Evolutionary conservation across 495 filamentous ascomycete species (phyloP), one percentile per base, ranked within the genome.

Genomic region (Penicillium daleae): DNA sequence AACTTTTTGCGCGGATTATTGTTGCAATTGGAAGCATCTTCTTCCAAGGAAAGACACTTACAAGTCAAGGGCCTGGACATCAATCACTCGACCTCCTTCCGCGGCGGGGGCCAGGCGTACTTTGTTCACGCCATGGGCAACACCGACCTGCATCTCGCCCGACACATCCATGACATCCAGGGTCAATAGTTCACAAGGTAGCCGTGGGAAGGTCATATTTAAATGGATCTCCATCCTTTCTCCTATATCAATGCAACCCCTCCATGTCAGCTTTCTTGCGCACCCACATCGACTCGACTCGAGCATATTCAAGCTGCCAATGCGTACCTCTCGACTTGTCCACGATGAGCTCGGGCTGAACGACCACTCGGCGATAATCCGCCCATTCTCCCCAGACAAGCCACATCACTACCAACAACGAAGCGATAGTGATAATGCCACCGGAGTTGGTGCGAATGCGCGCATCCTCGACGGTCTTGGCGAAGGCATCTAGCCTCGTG

Each of bases 141-240:
- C 90, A 44, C 95, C 96, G 53, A 89, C 88, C 72, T 99, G 95
- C 71, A 97, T 90, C 74, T 99, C 95, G 44, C 95, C 95, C 15
- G 91, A 96, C 12, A 99, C 93, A 76, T 99, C 95, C 95, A 99
- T 98, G 39, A 99, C 94, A 72, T 99, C 95, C 65, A 99, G 87
- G 17, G 95, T 97, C 55, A 98, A 78, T 51, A 99, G 87, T 76
- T 98, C 93, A 80, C 95, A 99, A 33, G 95, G 95, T 32, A 99
- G 82, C 33, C 88, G 88, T 6, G 96, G 95, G 76, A 99, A 99
- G 21, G 91, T 94, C 65, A 99, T 91, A 82, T 99, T 99, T 79
- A 99, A 84, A 74, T 97, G 92, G 63, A 99, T 99, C 68, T 98
- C 95, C 92, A 99, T 97, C 74, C 92, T 90, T 81, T 99, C 92